These are phyloP conservation scores for Penicillium sp. DNA, from an alignment of 2,329 filamentous ascomycete genomes.

Conservation along the genomic window DNA sequence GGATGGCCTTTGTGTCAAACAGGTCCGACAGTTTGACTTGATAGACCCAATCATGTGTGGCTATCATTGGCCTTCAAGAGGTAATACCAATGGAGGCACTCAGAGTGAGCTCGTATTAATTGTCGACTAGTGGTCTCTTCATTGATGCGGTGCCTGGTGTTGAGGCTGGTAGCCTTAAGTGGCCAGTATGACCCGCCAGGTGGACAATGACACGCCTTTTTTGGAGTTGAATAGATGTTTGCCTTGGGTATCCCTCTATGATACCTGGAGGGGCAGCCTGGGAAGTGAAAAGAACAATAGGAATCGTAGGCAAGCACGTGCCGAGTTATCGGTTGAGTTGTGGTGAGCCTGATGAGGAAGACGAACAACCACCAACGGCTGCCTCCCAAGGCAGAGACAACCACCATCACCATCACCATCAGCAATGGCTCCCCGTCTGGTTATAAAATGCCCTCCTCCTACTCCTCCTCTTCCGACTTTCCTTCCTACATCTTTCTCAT, in stretches of 20 bases:
- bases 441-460: not conserved
- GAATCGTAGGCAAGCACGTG: not conserved
- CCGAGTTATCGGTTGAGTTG: not conserved
- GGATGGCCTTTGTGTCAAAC: no score
- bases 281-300: not conserved
- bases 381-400: not conserved
- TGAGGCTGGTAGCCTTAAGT: not conserved
- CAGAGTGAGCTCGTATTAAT: no score
- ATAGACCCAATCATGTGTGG: no score
- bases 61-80: no score
- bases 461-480: not conserved
- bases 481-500: no score
- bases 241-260: not conserved
- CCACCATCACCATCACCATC: not conserved
- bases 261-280: not conserved
- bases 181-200: not conserved
- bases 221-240: not conserved
- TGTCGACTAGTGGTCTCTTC: no score
- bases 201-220: not conserved
- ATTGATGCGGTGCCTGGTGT: not conserved
- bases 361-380: not conserved
- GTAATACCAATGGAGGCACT: no score
- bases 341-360: not conserved
- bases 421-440: not conserved
- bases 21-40: no score